Percentiles rank a stretch among this genome's conserved stretches.
phyloP scores from a whole-genome alignment of 805 yeast genomes.

The Hermanozyma aechmeae region DNA sequence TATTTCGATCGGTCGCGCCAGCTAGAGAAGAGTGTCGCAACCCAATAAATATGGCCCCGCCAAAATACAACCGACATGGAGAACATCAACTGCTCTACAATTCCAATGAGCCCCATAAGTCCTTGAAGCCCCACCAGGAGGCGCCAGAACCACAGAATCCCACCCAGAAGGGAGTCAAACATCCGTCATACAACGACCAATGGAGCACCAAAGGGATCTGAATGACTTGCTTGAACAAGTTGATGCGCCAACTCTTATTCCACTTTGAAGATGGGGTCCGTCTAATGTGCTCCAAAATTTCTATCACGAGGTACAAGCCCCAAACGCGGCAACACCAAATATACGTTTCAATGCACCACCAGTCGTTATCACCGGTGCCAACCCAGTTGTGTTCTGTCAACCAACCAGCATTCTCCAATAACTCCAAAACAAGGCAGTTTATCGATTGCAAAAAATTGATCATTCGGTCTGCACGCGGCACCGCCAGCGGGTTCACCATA shows the following conservation, averaged over 20 bases:
- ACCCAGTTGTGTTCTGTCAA: conserved; percentile 37
- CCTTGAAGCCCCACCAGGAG: conserved; percentile 32
- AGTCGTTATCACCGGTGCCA: conserved; percentile 28
- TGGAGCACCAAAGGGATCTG: conserved; percentile 35
- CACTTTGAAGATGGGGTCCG: conserved; percentile 29
- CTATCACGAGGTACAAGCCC: conserved; percentile 32
- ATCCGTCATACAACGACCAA: conserved; percentile 36
- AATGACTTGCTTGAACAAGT: conserved; percentile 25
- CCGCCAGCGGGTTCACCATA: conserved; percentile 15
- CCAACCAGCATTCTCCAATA: conserved; percentile 37
- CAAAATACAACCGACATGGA: background rate
- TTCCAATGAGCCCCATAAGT: conserved; percentile 26
- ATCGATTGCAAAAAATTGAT: conserved; percentile 29
- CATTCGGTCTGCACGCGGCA: conserved; percentile 21
- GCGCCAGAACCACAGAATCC: conserved; percentile 38
- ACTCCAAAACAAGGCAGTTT: conserved; percentile 31
- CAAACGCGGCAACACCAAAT: conserved; percentile 37
- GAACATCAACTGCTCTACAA: conserved; percentile 6
- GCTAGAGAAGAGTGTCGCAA: conserved; percentile 26
- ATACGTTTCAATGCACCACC: conserved; percentile 35
- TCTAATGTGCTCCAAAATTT: conserved; percentile 31
- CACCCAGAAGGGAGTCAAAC: conserved; percentile 38
- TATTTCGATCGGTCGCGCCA: conserved; percentile 74
- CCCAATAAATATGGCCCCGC: too few species aligned
- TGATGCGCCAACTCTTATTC: conserved; percentile 26